Percentiles rank a stretch among this genome's conserved stretches.
Evolutionary conservation across 768 basidiomycete genomes (phyloP).

Genomic region (Lentinula sp.): DNA sequence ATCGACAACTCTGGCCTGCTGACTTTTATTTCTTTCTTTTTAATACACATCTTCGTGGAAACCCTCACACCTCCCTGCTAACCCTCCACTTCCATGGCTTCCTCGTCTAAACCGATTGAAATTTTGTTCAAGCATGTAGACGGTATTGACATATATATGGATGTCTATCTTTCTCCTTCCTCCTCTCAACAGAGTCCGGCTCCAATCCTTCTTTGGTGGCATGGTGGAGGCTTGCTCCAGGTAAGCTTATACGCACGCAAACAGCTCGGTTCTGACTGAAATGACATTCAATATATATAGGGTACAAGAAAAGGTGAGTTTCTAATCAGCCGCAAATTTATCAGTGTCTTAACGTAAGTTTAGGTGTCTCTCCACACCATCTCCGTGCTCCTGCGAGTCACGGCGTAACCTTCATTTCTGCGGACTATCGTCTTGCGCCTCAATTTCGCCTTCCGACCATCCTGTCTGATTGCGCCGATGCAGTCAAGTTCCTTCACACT

Average conservation of each 20-base stretch:
- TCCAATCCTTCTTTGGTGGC: slow-evolving; percentile 30
- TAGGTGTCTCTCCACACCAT: slow-evolving; percentile 29
- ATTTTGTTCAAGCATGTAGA: slow-evolving; percentile 24
- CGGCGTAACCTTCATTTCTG: slow-evolving; percentile 24
- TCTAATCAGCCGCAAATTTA: background rate
- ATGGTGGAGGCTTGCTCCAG: slow-evolving; percentile 30
- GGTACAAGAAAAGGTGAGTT: slow-evolving; percentile 20
- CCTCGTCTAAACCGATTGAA: slow-evolving; percentile 18
- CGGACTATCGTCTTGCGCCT: slow-evolving; percentile 31
- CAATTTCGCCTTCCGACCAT: slow-evolving; percentile 29
- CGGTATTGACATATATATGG: slow-evolving; percentile 26
- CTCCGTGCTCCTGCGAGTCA: slow-evolving; percentile 23
- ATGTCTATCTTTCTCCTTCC: slow-evolving; percentile 25
- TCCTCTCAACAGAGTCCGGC: slow-evolving; percentile 22
- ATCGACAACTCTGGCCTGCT: background rate
- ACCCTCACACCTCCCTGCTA: background rate
- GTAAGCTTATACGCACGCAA: slow-evolving; percentile 4
- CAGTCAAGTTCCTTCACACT: slow-evolving; percentile 26
- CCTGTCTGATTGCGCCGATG: slow-evolving; percentile 25
- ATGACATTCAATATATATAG: slow-evolving; percentile 2
- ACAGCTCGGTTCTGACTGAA: background rate
- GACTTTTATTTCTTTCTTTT: background rate
- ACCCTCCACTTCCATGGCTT: background rate
- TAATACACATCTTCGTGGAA: background rate
- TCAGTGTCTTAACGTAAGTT: background rate